Evolutionary conservation across 1,284 basidiomycete genomes (phyloP), one percentile per base, ranked within the genome.

Genomic region (Malassezia vespertilionis): DNA sequence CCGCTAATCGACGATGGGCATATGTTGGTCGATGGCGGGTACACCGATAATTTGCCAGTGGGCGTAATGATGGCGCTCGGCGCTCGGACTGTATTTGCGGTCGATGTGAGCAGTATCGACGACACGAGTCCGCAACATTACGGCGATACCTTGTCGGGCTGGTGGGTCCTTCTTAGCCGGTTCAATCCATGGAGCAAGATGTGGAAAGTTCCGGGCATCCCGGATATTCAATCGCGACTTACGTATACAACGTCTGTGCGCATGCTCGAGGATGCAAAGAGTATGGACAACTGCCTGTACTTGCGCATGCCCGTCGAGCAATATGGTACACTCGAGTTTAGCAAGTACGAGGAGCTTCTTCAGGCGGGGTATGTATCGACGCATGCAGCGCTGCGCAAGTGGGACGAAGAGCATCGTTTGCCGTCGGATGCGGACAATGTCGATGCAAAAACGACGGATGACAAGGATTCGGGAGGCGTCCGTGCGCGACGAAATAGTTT

Each of bases 231-330:
- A 65, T 83, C 84, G 63, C 81, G 93, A 14, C 76, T 99, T 42
- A 87, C 91, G 40, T 99, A 97, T 72, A 91, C 95, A 1, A 91
- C 91, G 52, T 90, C 86, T 55, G 88, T 96, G 27, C 86, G 83
- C 68, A 91, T 86, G 10, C 76, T 97, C 8, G 89, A 95, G 71
- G 89, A 91, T 56, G 90, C 89, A 20, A 97, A 97, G 72, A 78
- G 79, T 3, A 79, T 83, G 4, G 83, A 83, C 5, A 84, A 84
- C 0, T 90, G 87, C 66, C 74, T 95, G 37, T 97, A 97, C 69
- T 82, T 95, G 73, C 79, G 82, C 47, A 87, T 97, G 84, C 93
- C 93, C 0, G 89, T 96, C 15, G 63, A 67, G 32, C 51, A 54
- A 15, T 65, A 61, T 35, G 61, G 61, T 15, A 69, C 67, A 23